Conservation (phyloP, 1,284 basidiomycete genomes). For the Pseudozyma hubeiensis region DNA sequence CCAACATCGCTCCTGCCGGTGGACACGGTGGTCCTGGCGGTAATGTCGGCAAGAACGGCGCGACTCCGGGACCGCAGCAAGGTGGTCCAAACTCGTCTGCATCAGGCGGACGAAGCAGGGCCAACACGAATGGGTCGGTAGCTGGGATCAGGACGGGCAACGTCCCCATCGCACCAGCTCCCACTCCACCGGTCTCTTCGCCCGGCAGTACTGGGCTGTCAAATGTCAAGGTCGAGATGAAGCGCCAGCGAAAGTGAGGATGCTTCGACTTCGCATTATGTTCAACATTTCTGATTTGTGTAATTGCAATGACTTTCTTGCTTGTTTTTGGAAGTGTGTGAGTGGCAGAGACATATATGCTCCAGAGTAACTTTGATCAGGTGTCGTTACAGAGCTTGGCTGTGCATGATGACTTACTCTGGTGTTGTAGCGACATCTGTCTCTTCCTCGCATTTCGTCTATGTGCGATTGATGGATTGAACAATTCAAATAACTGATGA, state of each 20-base stretch:
- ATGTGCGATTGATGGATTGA: no score
- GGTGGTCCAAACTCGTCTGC: not conserved
- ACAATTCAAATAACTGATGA: no score
- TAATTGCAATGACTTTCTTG: no score
- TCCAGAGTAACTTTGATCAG: no score
- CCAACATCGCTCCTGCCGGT: slow-evolving; percentile 30
- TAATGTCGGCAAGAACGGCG: slow-evolving; percentile 13
- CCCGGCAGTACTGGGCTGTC: slow-evolving; percentile 36
- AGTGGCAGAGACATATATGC: no score
- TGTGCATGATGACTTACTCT: no score
- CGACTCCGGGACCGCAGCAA: not conserved
- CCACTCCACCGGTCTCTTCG: slow-evolving; percentile 43
- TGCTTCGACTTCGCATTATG: no score
- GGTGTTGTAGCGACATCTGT: no score
- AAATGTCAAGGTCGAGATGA: slow-evolving; percentile 42
- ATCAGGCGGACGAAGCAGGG: slow-evolving; percentile 2
- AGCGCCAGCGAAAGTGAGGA: slow-evolving; percentile 42
- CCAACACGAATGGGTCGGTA: slow-evolving; percentile 35
- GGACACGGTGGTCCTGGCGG: slow-evolving; percentile 5
- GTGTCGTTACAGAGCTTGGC: no score
- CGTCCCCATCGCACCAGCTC: slow-evolving; percentile 48
- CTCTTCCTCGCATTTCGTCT: no score
- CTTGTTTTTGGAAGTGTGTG: no score
- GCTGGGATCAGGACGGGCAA: slow-evolving; percentile 49
- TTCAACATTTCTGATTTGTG: no score